Conservation (phyloP, 805 yeast species). For the Maudiozyma serrabonitensis region DNA sequence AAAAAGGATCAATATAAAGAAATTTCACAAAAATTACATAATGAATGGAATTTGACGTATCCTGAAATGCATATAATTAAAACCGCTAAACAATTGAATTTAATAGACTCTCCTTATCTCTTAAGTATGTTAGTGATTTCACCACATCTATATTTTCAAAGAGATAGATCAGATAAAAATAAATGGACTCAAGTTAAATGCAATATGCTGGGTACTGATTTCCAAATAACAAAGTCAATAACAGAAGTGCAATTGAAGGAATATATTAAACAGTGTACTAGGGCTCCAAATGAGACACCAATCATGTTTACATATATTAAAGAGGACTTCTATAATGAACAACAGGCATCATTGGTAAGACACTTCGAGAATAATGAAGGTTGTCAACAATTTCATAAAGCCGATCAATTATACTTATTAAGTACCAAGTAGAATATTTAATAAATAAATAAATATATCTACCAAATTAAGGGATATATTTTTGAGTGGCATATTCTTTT, state of each 20-base stretch:
- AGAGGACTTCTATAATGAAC: conserved; percentile 12
- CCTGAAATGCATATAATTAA: conserved; percentile 21
- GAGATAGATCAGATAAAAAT: conserved; percentile 3
- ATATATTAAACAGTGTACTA: conserved; percentile 16
- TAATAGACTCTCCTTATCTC: conserved; percentile 22
- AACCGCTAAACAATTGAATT: conserved; percentile 16
- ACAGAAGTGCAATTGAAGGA: conserved; percentile 14
- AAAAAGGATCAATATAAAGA: conserved; percentile 22
- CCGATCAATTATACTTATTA: conserved; percentile 12
- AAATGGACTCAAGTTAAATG: conserved; percentile 16
- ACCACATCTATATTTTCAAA: conserved; percentile 20
- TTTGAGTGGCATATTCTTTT: too few relatives aligned
- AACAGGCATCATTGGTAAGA: conserved; percentile 7
- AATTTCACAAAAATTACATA: conserved; percentile 17
- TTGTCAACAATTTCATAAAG: conserved; percentile 11
- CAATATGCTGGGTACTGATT: conserved; percentile 10
- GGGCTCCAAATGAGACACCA: conserved; percentile 21
- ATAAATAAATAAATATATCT: conserved; percentile 77
- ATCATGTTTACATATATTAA: conserved; percentile 24
- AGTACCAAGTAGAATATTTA: conserved; percentile 29
- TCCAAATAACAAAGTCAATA: conserved; percentile 10
- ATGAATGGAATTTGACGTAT: conserved; percentile 22
- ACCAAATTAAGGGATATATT: background rate
- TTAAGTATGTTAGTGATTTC: conserved; percentile 22
- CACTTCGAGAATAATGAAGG: conserved; percentile 17